Percentiles rank a stretch among this genome's conserved stretches.
Evolutionary conservation across 768 basidiomycete species (phyloP).

Genomic region (Rhodosporidiobolus sp.): DNA sequence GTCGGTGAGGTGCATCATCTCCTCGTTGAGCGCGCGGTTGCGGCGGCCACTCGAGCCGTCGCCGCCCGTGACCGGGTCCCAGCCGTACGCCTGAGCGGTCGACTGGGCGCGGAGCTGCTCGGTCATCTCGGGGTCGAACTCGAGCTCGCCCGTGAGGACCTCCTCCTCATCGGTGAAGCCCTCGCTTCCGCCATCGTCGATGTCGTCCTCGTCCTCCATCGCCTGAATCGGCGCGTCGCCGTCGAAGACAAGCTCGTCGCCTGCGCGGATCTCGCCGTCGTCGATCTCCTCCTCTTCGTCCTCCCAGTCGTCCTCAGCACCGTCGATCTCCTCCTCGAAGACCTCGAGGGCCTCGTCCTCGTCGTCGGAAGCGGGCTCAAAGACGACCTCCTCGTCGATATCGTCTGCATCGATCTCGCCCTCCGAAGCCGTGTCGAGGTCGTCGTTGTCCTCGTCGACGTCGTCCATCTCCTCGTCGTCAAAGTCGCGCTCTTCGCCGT

Average conservation of each 20-base stretch:
- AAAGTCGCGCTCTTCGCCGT: slow-evolving; percentile 28
- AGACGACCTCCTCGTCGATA: slow-evolving; percentile 26
- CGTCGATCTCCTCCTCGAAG: slow-evolving; percentile 75
- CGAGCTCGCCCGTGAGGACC: slow-evolving; percentile 36
- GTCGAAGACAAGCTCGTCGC: slow-evolving; percentile 53
- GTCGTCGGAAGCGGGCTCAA: slow-evolving; percentile 56
- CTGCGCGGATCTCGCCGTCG: slow-evolving; percentile 56
- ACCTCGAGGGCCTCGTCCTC: slow-evolving; percentile 74
- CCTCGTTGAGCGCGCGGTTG: slow-evolving; percentile 26
- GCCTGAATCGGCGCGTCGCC: slow-evolving; percentile 49
- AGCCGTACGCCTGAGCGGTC: slow-evolving; percentile 33
- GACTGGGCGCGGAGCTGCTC: slow-evolving; percentile 34
- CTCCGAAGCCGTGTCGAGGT: slow-evolving; percentile 73
- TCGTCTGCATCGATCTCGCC: slow-evolving; percentile 21
- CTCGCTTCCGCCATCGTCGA: slow-evolving; percentile 43
- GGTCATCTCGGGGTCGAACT: slow-evolving; percentile 40
- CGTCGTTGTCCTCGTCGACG: slow-evolving; percentile 60
- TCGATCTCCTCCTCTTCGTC: slow-evolving; percentile 60
- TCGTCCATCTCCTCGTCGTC: slow-evolving; percentile 56
- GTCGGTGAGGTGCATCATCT: slow-evolving; percentile 34
- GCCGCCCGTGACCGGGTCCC: slow-evolving; percentile 37
- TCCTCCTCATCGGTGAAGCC: slow-evolving; percentile 39
- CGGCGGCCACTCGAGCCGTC: slow-evolving; percentile 28
- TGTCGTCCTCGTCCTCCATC: slow-evolving; percentile 44
- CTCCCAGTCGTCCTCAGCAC: slow-evolving; percentile 60